phyloP scores from a whole-genome alignment of 805 yeast species.

The Komagataella ulmi region DNA sequence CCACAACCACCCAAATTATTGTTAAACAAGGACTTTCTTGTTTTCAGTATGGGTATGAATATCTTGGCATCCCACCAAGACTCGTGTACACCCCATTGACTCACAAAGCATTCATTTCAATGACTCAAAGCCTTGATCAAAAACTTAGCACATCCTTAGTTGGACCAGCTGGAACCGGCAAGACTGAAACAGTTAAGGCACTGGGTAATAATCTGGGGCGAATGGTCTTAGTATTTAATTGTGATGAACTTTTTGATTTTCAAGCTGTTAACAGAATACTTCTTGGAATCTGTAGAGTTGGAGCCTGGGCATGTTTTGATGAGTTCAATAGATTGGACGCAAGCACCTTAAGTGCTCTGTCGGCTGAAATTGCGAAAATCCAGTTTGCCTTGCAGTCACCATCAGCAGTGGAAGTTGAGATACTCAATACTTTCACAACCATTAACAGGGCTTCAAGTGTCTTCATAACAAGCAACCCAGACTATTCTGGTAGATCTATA shows the following conservation, averaged over 20 bases:
- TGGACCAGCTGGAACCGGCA: conserved; percentile 98
- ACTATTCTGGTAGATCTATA: conserved; percentile 67
- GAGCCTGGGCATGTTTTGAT: conserved; percentile 94
- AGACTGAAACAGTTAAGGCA: conserved; percentile 83
- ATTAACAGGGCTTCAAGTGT: conserved; percentile 48
- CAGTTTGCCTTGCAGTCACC: conserved; percentile 33
- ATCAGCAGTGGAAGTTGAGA: conserved; percentile 16
- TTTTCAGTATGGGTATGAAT: conserved; percentile 68
- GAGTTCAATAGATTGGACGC: conserved; percentile 78
- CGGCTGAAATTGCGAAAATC: conserved; percentile 65
- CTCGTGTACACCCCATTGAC: conserved; percentile 69
- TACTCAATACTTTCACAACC: conserved; percentile 25
- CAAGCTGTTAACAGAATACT: conserved; percentile 68
- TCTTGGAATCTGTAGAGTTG: conserved; percentile 67
- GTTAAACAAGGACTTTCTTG: conserved; percentile 39
- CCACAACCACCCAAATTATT: conserved; percentile 19
- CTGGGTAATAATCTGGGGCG: conserved; percentile 70
- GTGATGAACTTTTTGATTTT: conserved; percentile 82
- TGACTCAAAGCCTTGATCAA: conserved; percentile 65
- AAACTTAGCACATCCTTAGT: conserved; percentile 79
- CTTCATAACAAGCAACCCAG: conserved; percentile 87
- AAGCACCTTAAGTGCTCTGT: conserved; percentile 67
- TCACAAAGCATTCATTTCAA: conserved; percentile 46
- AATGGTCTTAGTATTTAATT: conserved; percentile 75
- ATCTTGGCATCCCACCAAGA: conserved; percentile 59